Conservation (phyloP, 2,329 filamentous ascomycete genomes). For the Pseudopyricularia javanii region DNA sequence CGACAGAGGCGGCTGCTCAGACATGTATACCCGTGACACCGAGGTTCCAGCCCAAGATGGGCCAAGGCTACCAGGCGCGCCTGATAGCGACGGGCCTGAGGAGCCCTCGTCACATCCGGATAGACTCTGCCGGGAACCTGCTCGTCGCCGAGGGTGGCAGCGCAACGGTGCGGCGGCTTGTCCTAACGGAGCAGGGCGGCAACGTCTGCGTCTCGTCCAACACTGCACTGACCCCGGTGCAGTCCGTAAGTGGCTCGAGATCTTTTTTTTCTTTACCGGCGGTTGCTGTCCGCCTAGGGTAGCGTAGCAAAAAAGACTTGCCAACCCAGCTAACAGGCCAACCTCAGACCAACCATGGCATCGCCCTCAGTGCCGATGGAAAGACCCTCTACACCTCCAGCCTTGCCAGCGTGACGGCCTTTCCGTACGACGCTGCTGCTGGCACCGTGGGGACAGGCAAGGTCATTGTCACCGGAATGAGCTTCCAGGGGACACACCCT, state of each 20-base stretch:
- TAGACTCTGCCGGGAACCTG: slow-evolving; percentile 1
- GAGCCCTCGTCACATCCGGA: slow-evolving; percentile 7
- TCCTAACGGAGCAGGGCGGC: slow-evolving; percentile 24
- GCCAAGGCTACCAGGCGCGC: slow-evolving; percentile 8
- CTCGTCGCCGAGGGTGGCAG: slow-evolving; percentile 2
- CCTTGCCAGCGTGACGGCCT: slow-evolving; percentile 40
- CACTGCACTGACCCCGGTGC: slow-evolving; percentile 14
- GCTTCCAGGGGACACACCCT: slow-evolving; percentile 34
- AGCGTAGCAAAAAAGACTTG: not conserved
- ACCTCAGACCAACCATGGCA: slow-evolving; percentile 28
- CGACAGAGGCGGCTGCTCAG: slow-evolving; percentile 3
- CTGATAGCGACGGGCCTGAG: slow-evolving; percentile 9
- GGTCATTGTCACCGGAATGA: slow-evolving; percentile 36
- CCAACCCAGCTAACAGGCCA: not conserved
- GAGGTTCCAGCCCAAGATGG: slow-evolving; percentile 9
- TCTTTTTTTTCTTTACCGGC: slow-evolving; percentile 7
- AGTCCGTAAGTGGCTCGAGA: slow-evolving; percentile 1
- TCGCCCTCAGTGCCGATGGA: slow-evolving; percentile 32
- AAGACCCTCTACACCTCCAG: slow-evolving; percentile 39
- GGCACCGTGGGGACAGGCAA: slow-evolving; percentile 26
- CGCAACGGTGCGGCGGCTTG: slow-evolving; percentile 20
- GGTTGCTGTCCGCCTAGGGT: not conserved
- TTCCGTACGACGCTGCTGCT: slow-evolving; percentile 41
- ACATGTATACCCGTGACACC: slow-evolving; percentile 6
- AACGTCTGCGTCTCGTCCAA: slow-evolving; percentile 22